Evolutionary conservation across 306 rosid species (phyloP).

Genomic region (Cucumis hystrix): DNA sequence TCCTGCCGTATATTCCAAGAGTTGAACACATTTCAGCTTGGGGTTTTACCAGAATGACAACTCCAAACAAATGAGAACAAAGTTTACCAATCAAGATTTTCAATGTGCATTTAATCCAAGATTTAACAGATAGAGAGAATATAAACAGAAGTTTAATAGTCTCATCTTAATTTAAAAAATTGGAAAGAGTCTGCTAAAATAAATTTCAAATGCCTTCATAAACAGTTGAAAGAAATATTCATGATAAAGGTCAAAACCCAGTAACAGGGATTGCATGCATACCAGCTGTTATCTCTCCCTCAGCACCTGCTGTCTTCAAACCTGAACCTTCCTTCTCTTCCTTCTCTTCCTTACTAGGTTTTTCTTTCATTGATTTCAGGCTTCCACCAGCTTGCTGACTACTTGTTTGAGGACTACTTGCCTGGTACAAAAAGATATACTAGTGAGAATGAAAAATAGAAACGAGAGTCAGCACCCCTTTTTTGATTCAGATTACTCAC

Average conservation of each 20-base stretch:
- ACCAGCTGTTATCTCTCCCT: slow-evolving; percentile 99
- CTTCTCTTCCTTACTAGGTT: slow-evolving; percentile 66
- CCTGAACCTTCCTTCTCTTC: slow-evolving; percentile 76
- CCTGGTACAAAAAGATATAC: slow-evolving; percentile 21
- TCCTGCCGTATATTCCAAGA: background rate
- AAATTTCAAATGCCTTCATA: background rate
- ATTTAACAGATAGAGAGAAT: background rate
- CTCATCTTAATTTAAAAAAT: background rate
- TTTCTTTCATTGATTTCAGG: slow-evolving; percentile 81
- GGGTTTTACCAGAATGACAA: background rate
- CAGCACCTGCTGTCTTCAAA: slow-evolving; percentile 87
- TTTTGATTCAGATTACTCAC: slow-evolving; percentile 17
- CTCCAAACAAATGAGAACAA: background rate
- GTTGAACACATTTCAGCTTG: background rate
- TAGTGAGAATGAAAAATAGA: background rate
- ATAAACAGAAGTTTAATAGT: background rate
- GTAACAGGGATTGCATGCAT: slow-evolving; percentile 8
- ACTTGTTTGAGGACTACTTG: slow-evolving; percentile 73
- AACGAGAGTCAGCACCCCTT: background rate
- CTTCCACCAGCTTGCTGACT: slow-evolving; percentile 67
- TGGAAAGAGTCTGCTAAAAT: background rate
- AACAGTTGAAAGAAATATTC: background rate
- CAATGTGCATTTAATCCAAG: background rate
- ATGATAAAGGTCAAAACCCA: background rate
- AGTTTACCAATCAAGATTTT: background rate